phyloP scores from a whole-genome alignment of 169 alveolate species.

The Eimeria zaria region DNA sequence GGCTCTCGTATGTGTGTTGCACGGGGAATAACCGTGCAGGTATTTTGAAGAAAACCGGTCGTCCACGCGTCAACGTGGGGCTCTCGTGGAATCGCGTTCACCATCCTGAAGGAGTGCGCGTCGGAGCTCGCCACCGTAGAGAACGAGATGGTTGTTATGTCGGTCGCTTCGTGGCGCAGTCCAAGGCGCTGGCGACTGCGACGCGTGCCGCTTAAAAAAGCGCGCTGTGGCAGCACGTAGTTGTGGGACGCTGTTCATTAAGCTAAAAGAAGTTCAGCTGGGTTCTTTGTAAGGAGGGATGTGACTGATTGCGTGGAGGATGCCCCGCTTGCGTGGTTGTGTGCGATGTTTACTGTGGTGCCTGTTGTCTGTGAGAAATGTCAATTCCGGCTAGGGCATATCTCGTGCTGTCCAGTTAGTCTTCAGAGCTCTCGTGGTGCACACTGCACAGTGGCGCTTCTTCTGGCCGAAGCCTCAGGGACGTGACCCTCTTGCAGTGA shows the following conservation, averaged over 20 bases:
- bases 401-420: constrained; percentile 31
- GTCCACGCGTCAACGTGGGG: constrained; percentile 40
- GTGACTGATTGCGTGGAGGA: background rate
- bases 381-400: background rate
- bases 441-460: constrained; percentile 44
- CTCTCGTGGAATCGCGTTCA: constrained; percentile 37
- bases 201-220: background rate
- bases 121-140: constrained; percentile 47
- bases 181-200: constrained; percentile 41
- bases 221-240: constrained; percentile 26
- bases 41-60: constrained; percentile 50
- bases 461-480: constrained; percentile 34
- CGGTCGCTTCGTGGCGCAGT: constrained; percentile 2
- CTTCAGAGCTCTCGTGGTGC: constrained; percentile 25
- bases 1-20: constrained; percentile 52
- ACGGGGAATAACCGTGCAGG: constrained; percentile 58
- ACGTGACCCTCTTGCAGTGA: constrained; percentile 14
- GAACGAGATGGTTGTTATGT: constrained; percentile 27
- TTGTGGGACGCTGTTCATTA: background rate
- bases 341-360: background rate
- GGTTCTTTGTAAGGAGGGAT: background rate
- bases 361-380: constrained; percentile 34
- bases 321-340: constrained; percentile 17
- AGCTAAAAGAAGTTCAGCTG: background rate
- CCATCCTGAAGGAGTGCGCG: constrained; percentile 64